Percentiles rank a stretch among this genome's conserved stretches.
Evolutionary conservation across 768 basidiomycete genomes (phyloP).

Genomic region (Tubosaeta sp.): DNA sequence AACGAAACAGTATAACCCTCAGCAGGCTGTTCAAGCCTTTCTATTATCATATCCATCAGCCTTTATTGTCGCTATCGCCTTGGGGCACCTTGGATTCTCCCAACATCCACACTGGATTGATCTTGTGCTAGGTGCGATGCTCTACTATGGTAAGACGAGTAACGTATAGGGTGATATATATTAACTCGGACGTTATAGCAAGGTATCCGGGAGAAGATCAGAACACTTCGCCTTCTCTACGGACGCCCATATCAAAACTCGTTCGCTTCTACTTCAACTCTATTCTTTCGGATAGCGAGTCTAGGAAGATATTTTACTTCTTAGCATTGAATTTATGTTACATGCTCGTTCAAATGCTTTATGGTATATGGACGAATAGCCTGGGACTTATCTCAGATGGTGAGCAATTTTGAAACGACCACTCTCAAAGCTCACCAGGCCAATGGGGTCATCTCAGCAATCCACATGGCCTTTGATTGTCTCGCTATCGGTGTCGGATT

Average conservation of each 20-base stretch:
- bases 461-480: constrained; percentile 99
- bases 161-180: neutral
- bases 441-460: constrained; percentile 52
- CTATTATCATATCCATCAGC: constrained; percentile 54
- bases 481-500: constrained; percentile 95
- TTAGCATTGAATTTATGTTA: constrained; percentile 90
- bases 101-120: constrained; percentile 59
- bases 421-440: constrained; percentile 1
- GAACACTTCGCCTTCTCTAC: constrained; percentile 38
- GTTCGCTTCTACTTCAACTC: constrained; percentile 78
- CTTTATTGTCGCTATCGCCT: constrained; percentile 42
- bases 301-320: constrained; percentile 96
- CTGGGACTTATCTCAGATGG: constrained; percentile 96
- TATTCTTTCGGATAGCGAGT: constrained; percentile 87
- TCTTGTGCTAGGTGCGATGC: constrained; percentile 47
- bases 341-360: constrained; percentile 96
- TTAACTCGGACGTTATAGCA: constrained; percentile 33
- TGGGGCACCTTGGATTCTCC: constrained; percentile 64
- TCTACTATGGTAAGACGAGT: constrained; percentile 57
- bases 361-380: constrained; percentile 97
- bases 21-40: constrained; percentile 54
- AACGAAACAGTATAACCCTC: constrained; percentile 42
- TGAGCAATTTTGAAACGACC: constrained; percentile 33
- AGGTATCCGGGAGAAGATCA: constrained; percentile 49
- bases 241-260: constrained; percentile 51